Base-by-base conservation (phyloP, 352 stramenopile species). In the Phytophthora lateralis region DNA sequence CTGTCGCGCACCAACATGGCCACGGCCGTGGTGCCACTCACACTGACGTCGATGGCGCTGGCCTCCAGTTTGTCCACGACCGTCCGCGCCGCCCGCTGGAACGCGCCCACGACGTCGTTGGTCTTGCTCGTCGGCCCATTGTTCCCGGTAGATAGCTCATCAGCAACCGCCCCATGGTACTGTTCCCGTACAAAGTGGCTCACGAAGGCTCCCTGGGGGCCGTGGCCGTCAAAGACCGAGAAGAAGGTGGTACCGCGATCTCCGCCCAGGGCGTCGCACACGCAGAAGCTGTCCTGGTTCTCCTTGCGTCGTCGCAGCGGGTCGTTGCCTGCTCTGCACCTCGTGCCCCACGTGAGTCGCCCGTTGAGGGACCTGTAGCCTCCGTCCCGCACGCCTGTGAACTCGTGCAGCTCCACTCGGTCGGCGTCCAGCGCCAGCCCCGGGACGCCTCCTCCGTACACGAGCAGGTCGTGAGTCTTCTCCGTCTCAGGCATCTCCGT, bases 151-250 rank as follows among this genome's bases (percentile, higher is more conserved):
- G 3, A 24, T 24, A 82, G 21, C 24, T 82, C 30, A 26, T 72
- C 65, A 4, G 38, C n/a, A 27, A 91, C 47, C 18, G 75, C 76
- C 54, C 67, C 54, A 66, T 85, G 70, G 58, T 89, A 92, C n/a
- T 81, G 55, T 15, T 91, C 85, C 3, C 85, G 73, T 24, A 91
- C 73, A 43, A 80, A 88, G 52, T 92, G 81, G 43, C 81, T 92
- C 38, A 91, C 80, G 45, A 80, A 88, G 9, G 82, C 85, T n/a
- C 85, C 85, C 53, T 91, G 69, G 1, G 82, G 72, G 7, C 83
- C 85, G 58, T 92, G 85, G 37, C 85, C 85, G 69, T 94, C 85
- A 43, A 92, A 85, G 37, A 94, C 82, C 0, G 75, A 81, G 61
- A 94, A 88, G 42, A 92, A 85, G 43, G 77, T 88, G 14, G 73